phyloP scores from a whole-genome alignment of 2,329 filamentous ascomycete genomes.

The Fonsecaea pugnacius region DNA sequence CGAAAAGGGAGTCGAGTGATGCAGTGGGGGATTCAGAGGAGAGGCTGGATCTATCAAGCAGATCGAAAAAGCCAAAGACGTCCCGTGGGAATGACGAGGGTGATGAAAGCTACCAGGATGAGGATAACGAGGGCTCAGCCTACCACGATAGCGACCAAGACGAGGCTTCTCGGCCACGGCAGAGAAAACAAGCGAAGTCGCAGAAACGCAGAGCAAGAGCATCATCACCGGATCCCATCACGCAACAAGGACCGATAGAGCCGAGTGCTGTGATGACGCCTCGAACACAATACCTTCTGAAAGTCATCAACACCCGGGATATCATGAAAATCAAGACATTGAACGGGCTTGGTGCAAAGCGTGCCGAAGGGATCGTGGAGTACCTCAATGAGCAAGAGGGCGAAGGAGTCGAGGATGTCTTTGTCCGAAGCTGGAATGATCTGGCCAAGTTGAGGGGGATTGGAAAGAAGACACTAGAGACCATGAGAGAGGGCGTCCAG shows the following conservation, averaged over 20 bases:
- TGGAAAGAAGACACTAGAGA: constrained; percentile 52
- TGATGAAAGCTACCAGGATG: constrained; percentile 38
- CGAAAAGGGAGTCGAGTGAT: constrained; percentile 42
- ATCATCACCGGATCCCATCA: constrained; percentile 35
- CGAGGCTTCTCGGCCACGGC: constrained; percentile 38
- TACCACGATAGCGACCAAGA: constrained; percentile 44
- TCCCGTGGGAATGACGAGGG: constrained; percentile 9
- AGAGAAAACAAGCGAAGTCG: constrained; percentile 39
- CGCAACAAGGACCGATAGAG: constrained; percentile 12
- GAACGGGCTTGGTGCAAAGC: constrained; percentile 54
- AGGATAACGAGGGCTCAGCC: constrained; percentile 41
- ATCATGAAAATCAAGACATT: constrained; percentile 52
- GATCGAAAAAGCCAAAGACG: constrained; percentile 1
- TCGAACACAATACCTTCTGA: constrained; percentile 50
- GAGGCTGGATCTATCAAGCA: not conserved
- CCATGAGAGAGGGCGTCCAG: constrained; percentile 52
- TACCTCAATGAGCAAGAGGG: constrained; percentile 49
- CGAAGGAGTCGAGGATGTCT: constrained; percentile 35
- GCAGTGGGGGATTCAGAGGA: constrained; percentile 38
- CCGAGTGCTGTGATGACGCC: constrained; percentile 43
- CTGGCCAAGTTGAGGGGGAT: constrained; percentile 51
- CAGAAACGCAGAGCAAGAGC: constrained; percentile 30
- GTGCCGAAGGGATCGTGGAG: constrained; percentile 54
- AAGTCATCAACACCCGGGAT: constrained; percentile 53
- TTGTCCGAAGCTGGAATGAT: constrained; percentile 44